Evolutionary conservation across 2,329 filamentous ascomycete species (phyloP), one percentile per base, ranked within the genome.

Genomic region (Ophiocordyceps camponoti-floridani): DNA sequence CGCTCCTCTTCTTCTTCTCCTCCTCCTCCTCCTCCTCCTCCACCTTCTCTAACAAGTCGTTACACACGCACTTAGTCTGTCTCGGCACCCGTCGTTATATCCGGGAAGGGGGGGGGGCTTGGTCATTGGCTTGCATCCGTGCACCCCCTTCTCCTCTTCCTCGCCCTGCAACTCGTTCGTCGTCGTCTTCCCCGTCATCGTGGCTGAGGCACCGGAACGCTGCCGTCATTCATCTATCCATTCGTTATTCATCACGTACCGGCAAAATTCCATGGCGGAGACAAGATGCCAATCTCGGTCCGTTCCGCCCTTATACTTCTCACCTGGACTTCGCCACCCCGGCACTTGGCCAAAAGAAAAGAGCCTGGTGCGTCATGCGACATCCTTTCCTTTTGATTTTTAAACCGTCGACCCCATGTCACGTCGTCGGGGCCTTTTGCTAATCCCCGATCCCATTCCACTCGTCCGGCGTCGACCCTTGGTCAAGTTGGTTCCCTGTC

Each of bases 381-480:
- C 28, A 30, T 4, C 28, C 28, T 30, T 16, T 37, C 33, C n/a
- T 37, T 14, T 37, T 37, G 13, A 16, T 37, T 16, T 37, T 23
- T 43, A 40, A 10, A 26, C 40, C 40, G 3, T 42, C 10, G 40
- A 9, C 11, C 18, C 23, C 23, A 23, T 23, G 23, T 23, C 23
- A 23, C 23, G 23, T 23, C 23, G 23, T 23, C 23, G 23, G 23
- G 30, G 30, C 14, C 12, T 35, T 35, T 35, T 33, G 14, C 43
- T 47, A 51, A 18, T 51, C 49, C 9, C 44, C 46, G 16, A 51
- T 30, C 3, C 49, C 49, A 8, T 42, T 41, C 49, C 49, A 51
- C 30, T 50, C 52, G 30, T 54, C 51, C 50, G 16, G 49, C 35
- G 12, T 35, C 31, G 31, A 23, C 23, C 23, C 23, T 23, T 23